Base-by-base conservation (phyloP, 1,284 basidiomycete genomes). In the Ceratobasidium sp. region DNA sequence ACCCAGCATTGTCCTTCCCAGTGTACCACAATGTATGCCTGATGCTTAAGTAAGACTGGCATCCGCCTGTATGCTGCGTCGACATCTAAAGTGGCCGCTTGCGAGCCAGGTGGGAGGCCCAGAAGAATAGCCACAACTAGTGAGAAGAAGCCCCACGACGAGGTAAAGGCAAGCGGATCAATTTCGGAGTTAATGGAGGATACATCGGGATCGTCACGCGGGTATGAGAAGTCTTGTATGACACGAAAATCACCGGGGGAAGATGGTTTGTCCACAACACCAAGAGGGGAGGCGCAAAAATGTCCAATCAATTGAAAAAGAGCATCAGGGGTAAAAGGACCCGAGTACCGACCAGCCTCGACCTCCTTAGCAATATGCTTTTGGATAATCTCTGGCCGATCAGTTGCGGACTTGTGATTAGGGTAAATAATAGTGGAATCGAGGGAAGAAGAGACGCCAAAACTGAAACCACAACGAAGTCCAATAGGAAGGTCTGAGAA, bases 201-300 rank as follows among this genome's bases (percentile, higher is more conserved):
- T 0, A 76, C 77, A 0, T 17, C 9, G 4, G 10, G 6, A 3
- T 73, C 13, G 0, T 20, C 15, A 38, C 80, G 62, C 0, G 84
- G 84, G 74, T 80, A 83, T 0, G 87, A 89, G 13, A 86, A 83
- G 62, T 88, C 86, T n/a, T 89, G 86, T 0, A 89, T 81, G 0
- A 84, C 59, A 0, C 81, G 54, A 52, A 82, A 85, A 61, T 84
- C 84, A 0, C 81, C 82, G 0, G 80, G 82, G 15, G 82, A 82
- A 0, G 83, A 77, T 10, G 59, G 59, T 66, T 87, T 87, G 12
- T 62, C 62, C 2, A 69, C 40, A 7, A 69, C 75, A 1, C 75
- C 75, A 1, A 77, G 65, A 1, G 75, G 75, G 15, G 50, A 77
- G 12, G 40, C 28, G 1, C 65, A n/a, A 38, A 77, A 77, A 20